phyloP scores from a whole-genome alignment of 768 basidiomycete species.

The Leccinum fibrillosum region DNA sequence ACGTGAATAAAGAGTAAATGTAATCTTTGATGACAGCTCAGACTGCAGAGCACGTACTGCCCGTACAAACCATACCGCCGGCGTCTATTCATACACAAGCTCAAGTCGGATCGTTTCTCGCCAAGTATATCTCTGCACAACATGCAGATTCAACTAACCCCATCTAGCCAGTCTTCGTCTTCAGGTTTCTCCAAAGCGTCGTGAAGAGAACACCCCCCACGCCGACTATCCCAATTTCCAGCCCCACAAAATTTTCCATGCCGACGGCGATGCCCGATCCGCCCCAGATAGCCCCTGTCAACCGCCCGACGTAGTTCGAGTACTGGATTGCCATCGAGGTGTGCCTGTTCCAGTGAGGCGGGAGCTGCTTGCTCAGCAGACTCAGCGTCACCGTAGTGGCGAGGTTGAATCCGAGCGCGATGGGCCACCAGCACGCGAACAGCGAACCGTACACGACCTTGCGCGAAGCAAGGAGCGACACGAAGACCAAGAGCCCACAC shows the following conservation, averaged over 20 bases:
- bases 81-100: background rate
- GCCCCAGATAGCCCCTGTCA: background rate
- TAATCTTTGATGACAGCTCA: background rate
- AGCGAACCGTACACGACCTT: conserved; percentile 47
- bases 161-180: background rate
- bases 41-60: background rate
- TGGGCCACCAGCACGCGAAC: background rate
- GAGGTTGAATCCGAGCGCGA: background rate
- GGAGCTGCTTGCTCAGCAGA: background rate
- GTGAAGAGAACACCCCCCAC: background rate
- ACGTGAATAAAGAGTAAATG: background rate
- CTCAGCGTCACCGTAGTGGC: background rate
- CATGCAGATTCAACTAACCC: background rate
- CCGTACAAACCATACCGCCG: background rate
- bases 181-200: background rate
- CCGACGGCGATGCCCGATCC: background rate
- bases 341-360: background rate
- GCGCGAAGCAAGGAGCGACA: conserved; percentile 42
- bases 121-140: background rate
- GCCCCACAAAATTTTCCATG: background rate
- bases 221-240: background rate
- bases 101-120: background rate
- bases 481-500: conserved; percentile 49
- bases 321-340: background rate
- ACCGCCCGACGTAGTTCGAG: conserved; percentile 21